Base-by-base conservation (phyloP, 768 basidiomycete species). In the Solioccasus polychromus region DNA sequence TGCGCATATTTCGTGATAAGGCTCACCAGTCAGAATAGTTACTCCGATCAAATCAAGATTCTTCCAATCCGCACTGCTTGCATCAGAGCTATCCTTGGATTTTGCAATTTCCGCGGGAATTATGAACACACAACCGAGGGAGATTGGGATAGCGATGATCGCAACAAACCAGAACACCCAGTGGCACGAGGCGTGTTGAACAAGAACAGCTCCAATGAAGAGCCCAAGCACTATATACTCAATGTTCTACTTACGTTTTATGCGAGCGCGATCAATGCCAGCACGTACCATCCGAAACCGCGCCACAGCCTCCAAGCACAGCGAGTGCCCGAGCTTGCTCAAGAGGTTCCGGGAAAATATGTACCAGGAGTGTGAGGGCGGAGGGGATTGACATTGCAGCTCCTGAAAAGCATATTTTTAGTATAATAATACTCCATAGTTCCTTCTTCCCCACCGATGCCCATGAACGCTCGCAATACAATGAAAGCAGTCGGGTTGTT, bases 131-230 rank as follows among this genome's bases (percentile, higher is more conserved):
- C 66, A 59, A 2, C 55, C 41, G 15, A 67, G 14, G 28, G 68
- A 60, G 11, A 73, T 60, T 14, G 64, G 53, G 6, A 68, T 41
- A 30, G 67, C 56, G 28, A 78, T 44, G 29, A 77, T 68, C 3
- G 73, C 68, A 26, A 68, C 60, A 47, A 74, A 68, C 57, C 72
- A 78, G 55, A 81, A 79, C 17, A 78, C 67, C 78, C 77, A 78
- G 22, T 58, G 68, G 64, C 72, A 80, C 10, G 71, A 68, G 2
- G 62, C 61, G 25, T 60, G 70, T 32, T 64, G 52, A 4, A 71
- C 69, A 35, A 77, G 65, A n/a, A 71, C 20, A 2, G 73, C 75
- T 8, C 76, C 76, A 12, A 75, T 64, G 22, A 73, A 44, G n/a
- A 74, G 54, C 1, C 74, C 74, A 34, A 70, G 47, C 5, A 73